Evolutionary conservation across 163 green algal genomes (phyloP).

Genomic region (Prototheca wickerhamii): DNA sequence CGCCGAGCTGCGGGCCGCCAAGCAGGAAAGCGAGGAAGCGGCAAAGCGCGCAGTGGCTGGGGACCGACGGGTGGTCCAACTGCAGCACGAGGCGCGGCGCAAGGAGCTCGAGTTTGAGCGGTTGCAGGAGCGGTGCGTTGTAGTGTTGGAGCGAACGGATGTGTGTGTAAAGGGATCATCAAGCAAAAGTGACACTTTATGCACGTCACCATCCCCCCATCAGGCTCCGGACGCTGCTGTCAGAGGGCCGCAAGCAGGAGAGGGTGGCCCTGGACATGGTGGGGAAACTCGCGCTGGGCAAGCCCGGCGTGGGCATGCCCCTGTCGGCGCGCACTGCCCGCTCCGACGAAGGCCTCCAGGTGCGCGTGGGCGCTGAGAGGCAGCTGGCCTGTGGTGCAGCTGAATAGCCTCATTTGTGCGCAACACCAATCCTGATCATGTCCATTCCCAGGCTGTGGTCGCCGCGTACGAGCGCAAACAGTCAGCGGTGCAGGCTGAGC

Average conservation of each 20-base stretch:
- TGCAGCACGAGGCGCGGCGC: constrained; percentile 27
- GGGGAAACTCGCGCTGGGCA: constrained; percentile 18
- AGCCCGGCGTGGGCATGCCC: constrained; percentile 2
- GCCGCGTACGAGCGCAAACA: constrained; percentile 36
- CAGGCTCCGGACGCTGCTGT: constrained; percentile 34
- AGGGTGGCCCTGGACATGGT: constrained; percentile 32
- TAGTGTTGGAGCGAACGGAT: background rate
- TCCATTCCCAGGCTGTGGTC: constrained; percentile 30
- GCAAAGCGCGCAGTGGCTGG: background rate
- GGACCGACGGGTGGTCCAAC: constrained; percentile 20
- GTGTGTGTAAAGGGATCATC: background rate
- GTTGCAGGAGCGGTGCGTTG: constrained; percentile 27
- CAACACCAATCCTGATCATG: background rate
- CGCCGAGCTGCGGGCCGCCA: constrained; percentile 18
- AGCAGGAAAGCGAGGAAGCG: constrained; percentile 23
- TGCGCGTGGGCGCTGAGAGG: background rate
- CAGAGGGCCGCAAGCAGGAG: constrained; percentile 35
- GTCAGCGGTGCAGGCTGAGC: constrained; percentile 25
- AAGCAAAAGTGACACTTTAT: background rate
- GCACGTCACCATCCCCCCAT: background rate
- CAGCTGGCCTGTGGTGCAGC: too few relatives aligned
- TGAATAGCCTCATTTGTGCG: background rate
- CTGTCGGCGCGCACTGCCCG: background rate
- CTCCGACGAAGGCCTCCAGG: constrained; percentile 35
- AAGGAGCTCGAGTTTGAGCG: constrained; percentile 42